These are phyloP conservation scores for Phanerochaete sordida DNA, from an alignment of 768 basidiomycete genomes.

Conservation along the genomic window DNA sequence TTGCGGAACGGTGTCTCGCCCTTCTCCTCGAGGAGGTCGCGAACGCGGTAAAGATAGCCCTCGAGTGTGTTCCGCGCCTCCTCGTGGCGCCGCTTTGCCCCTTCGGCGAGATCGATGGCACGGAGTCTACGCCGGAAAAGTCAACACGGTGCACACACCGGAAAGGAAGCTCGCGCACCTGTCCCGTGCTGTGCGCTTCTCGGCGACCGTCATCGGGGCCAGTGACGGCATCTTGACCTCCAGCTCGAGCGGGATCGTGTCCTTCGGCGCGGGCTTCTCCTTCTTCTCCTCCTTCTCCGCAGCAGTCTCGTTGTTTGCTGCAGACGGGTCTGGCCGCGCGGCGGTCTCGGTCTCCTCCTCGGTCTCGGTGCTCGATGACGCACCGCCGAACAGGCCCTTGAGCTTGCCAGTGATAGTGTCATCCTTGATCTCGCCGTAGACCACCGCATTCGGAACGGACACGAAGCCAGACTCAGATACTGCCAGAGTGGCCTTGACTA, in stretches of 20 bases:
- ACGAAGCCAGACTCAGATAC: constrained; percentile 88
- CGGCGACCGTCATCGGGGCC: constrained; percentile 70
- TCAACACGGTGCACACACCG: neutral
- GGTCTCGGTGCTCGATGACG: constrained; percentile 31
- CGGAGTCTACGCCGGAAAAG: constrained; percentile 53
- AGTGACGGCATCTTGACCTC: constrained; percentile 61
- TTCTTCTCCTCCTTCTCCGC: constrained; percentile 23
- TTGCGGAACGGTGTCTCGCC: constrained; percentile 76
- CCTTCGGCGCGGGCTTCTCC: constrained; percentile 34
- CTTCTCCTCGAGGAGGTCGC: constrained; percentile 74
- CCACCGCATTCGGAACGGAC: constrained; percentile 73
- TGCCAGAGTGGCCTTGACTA: constrained; percentile 80
- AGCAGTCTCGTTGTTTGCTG: constrained; percentile 29
- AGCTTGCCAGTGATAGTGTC: constrained; percentile 79
- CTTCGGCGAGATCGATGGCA: constrained; percentile 74
- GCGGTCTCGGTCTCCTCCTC: constrained; percentile 35
- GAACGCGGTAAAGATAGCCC: constrained; percentile 87
- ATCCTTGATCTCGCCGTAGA: constrained; percentile 78
- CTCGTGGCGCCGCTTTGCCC: constrained; percentile 71
- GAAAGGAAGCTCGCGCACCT: constrained; percentile 46
- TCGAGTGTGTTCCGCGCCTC: constrained; percentile 92
- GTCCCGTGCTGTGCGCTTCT: constrained; percentile 70
- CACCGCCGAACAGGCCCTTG: constrained; percentile 80
- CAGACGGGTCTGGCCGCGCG: constrained; percentile 14
- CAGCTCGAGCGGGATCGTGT: constrained; percentile 67